Base-by-base conservation (phyloP, 805 yeast species). In the Candida boleticola region DNA sequence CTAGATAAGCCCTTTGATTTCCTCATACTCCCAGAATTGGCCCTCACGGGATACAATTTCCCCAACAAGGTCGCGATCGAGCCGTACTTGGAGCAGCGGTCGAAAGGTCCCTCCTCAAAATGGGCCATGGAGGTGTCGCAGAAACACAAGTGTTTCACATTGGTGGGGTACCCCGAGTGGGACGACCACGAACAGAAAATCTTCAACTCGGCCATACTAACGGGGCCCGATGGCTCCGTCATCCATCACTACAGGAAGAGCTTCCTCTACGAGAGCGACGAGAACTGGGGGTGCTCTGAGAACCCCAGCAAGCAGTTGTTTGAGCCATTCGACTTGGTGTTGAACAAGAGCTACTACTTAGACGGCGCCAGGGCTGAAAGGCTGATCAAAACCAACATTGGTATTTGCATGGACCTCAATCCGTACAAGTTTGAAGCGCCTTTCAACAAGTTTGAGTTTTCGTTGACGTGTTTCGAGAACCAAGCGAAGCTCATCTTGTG, bases 391-490 rank as follows among this genome's bases (percentile, higher is more conserved):
- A 66, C 84, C 1, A 73, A 82, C 26, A 70, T 90, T 41, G 98
- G 97, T 0, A 89, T 90, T 4, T 90, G 98, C 58, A 90, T 90
- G 97, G 98, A 90, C 63, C 61, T 90, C 47, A 89, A 87, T 58
- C 96, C 97, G 0, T 85, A 86, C 59, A 73, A 85, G 57, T 90
- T 90, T 59, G 69, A 77, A 48, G 89, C 96, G 1, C 89, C 95
- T 1, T 89, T 88, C 62, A 68, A 74, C 29, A 72, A 68, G 20
- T 88, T 76, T 56, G 97, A 90, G 60, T 87, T 85, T 60, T 74
- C 90, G 0, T 58, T 62, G 22, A 69, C 71, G 40, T 80, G 85
- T 44, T 55, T 66, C 17, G 51, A 61, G 0, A 71, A 79, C 34
- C 53, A 67, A 9, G 77, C 79, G 0, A 71, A 77, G 26, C 61